Evolutionary conservation across 805 yeast genomes (phyloP).

Genomic region (Ogataea populi-albae): DNA sequence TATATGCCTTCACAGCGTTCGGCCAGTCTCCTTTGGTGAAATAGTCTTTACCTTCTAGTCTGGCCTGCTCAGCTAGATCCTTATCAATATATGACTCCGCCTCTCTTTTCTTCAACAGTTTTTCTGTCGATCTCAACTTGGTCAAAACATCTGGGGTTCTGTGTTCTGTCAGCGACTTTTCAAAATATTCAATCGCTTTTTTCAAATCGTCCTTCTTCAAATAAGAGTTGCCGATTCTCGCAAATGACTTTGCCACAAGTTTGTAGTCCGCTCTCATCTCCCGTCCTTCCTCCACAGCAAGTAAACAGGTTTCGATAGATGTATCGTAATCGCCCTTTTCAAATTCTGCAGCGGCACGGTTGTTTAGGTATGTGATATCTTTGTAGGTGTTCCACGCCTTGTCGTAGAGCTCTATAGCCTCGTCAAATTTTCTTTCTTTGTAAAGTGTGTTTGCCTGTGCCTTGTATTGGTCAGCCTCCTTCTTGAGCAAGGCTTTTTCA

Average conservation of each 20-base stretch:
- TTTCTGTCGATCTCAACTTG: constrained; percentile 85
- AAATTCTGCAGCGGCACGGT: constrained; percentile 96
- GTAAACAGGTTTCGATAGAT: constrained; percentile 75
- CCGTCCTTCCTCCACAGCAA: constrained; percentile 88
- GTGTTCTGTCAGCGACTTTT: constrained; percentile 93
- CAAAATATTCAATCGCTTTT: constrained; percentile 74
- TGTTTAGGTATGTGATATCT: constrained; percentile 92
- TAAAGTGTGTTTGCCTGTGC: constrained; percentile 83
- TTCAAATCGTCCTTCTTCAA: constrained; percentile 69
- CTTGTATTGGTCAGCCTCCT: constrained; percentile 66
- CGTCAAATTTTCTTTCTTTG: constrained; percentile 85
- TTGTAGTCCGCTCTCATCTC: constrained; percentile 89
- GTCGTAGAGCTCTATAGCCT: constrained; percentile 82
- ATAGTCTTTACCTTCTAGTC: constrained; percentile 84
- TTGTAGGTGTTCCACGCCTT: constrained; percentile 78
- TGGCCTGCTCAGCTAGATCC: constrained; percentile 91
- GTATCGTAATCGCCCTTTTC: constrained; percentile 91
- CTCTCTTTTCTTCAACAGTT: constrained; percentile 76
- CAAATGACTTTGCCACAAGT: constrained; percentile 86
- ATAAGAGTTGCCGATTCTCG: constrained; percentile 83
- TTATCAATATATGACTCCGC: constrained; percentile 80
- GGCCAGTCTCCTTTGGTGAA: constrained; percentile 97
- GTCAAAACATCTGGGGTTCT: constrained; percentile 90
- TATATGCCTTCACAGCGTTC: constrained; percentile 86
- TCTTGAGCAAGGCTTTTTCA: constrained; percentile 37